A percentile compares a stretch with the other conserved stretches of the same genome.
Evolutionary conservation across 2,329 filamentous ascomycete species (phyloP).

Genomic region (Pseudopithomyces maydicus): DNA sequence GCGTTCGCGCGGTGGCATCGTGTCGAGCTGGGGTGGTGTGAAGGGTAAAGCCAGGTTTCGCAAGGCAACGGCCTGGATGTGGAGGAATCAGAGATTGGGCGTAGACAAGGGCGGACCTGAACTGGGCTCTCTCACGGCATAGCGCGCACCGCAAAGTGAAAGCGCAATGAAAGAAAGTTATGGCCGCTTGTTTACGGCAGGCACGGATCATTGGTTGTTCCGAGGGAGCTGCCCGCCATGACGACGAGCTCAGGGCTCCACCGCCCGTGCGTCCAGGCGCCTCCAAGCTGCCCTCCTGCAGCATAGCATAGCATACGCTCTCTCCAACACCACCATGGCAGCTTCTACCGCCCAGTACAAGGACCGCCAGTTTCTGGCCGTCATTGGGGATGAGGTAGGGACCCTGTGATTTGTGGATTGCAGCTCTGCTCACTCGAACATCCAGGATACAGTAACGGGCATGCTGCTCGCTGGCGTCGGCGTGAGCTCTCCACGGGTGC

Average conservation of each 20-base stretch:
- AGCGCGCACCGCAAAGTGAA: conserved; percentile 16
- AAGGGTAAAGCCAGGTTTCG: background rate
- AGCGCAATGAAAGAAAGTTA: conserved; percentile 10
- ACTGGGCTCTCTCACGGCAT: conserved; percentile 38
- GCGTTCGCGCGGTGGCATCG: conserved; percentile 64
- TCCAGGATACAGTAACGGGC: conserved; percentile 91
- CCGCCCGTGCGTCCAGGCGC: conserved; percentile 19
- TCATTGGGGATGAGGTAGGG: conserved; percentile 91
- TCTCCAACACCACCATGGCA: conserved; percentile 55
- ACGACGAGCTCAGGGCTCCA: conserved; percentile 27
- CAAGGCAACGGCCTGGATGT: background rate
- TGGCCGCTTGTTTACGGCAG: conserved; percentile 15
- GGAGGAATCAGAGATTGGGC: background rate
- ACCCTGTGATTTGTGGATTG: background rate
- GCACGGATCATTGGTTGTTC: conserved; percentile 22
- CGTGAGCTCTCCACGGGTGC: conserved; percentile 58
- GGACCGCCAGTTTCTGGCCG: conserved; percentile 93
- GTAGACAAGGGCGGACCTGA: background rate
- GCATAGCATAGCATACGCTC: no score
- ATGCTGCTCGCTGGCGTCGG: conserved; percentile 94
- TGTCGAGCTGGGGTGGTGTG: conserved; percentile 1
- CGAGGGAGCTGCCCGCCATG: conserved; percentile 14
- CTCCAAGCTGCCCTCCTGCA: conserved; percentile 10
- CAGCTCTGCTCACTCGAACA: conserved; percentile 17
- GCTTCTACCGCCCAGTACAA: conserved; percentile 64